These are phyloP conservation scores for Vanrija humicola DNA, from an alignment of 1,284 basidiomycete genomes.

Conservation along the genomic window DNA sequence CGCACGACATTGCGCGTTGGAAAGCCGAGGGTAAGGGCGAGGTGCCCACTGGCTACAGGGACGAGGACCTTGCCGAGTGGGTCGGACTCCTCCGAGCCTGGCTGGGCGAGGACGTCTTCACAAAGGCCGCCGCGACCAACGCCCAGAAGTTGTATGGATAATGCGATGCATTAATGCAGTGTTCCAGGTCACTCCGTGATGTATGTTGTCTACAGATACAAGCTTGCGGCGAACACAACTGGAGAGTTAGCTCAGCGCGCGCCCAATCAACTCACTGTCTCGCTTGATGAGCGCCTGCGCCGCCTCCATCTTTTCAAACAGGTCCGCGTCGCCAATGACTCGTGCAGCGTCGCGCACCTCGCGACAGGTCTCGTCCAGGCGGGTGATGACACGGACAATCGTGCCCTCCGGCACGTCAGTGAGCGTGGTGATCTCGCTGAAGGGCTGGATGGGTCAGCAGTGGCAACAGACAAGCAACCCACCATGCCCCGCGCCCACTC, in stretches of 20 bases:
- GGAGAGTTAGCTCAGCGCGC: neutral
- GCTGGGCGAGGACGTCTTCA: conserved; percentile 6
- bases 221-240: conserved; percentile 80
- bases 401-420: conserved; percentile 97
- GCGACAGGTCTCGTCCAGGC: conserved; percentile 93
- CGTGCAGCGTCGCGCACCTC: conserved; percentile 96
- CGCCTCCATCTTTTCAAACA: conserved; percentile 98
- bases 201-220: conserved; percentile 62
- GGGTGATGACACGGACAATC: conserved; percentile 92
- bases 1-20: neutral
- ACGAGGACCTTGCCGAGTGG: conserved; percentile 6
- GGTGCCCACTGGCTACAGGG: neutral
- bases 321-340: conserved; percentile 90
- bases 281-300: conserved; percentile 88
- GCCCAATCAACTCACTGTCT: conserved; percentile 65
- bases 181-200: neutral
- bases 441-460: conserved; percentile 60
- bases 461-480: conserved; percentile 25
- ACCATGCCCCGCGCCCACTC: conserved; percentile 99
- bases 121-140: conserved; percentile 5
- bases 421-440: conserved; percentile 84
- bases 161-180: neutral
- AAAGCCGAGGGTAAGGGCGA: neutral
- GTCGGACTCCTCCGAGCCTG: conserved; percentile 1
- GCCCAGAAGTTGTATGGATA: conserved; percentile 1